Conservation (phyloP, 306 rosid genomes). For the Trifolium fragiferum region DNA sequence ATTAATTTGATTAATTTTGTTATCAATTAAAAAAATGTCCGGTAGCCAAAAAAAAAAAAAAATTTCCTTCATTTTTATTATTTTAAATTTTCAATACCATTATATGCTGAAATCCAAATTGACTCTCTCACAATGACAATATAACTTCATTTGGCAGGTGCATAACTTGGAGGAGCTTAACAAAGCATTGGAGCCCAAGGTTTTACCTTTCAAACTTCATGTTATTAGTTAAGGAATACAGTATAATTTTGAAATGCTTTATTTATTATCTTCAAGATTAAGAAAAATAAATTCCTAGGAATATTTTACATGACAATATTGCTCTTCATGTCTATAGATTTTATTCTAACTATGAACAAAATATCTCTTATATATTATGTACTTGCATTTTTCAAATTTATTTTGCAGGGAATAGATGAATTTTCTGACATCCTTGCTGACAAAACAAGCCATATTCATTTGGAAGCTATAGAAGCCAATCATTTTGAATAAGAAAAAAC, state of each 20-base stretch:
- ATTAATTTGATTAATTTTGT: neutral
- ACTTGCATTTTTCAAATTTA: neutral
- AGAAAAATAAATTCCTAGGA: too few species aligned
- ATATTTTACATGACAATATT: too few species aligned
- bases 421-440: neutral
- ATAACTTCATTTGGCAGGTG: conserved; percentile 46
- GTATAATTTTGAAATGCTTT: neutral
- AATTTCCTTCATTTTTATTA: too few species aligned
- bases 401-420: conserved; percentile 52
- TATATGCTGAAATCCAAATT: neutral
- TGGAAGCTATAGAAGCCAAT: conserved; percentile 21
- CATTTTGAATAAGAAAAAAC: conserved; percentile 31
- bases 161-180: conserved; percentile 54
- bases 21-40: too few species aligned
- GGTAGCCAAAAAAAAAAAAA: too few species aligned
- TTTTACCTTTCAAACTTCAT: conserved; percentile 32
- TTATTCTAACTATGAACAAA: neutral
- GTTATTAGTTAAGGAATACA: neutral
- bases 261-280: too few species aligned
- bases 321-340: neutral
- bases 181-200: conserved; percentile 67
- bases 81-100: neutral
- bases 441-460: conserved; percentile 9
- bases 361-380: neutral
- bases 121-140: neutral